Percentiles rank a stretch among this genome's conserved stretches.
phyloP scores from a whole-genome alignment of 768 basidiomycete species.

The Lyophyllum semitale region DNA sequence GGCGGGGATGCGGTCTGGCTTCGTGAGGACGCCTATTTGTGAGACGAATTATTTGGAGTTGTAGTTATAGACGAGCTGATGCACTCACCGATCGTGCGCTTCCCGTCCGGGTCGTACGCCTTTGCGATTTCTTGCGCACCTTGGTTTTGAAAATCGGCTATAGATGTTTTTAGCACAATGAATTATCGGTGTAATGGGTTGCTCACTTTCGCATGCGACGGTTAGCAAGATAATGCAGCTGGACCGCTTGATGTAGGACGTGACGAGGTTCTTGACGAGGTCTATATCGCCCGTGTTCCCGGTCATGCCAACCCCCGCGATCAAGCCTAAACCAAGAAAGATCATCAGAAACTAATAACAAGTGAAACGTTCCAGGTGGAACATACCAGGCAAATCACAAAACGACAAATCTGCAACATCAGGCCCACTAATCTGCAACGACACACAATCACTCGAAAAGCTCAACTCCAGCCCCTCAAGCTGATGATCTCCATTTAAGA shows the following conservation, averaged over 20 bases:
- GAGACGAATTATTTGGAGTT: neutral
- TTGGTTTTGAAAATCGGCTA: slow-evolving; percentile 83
- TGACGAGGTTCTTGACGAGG: slow-evolving; percentile 59
- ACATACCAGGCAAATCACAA: slow-evolving; percentile 59
- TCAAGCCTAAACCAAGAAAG: slow-evolving; percentile 44
- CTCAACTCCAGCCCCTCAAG: slow-evolving; percentile 24
- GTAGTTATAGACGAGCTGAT: neutral
- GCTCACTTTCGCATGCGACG: slow-evolving; percentile 65
- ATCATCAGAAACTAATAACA: neutral
- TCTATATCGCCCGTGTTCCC: slow-evolving; percentile 59
- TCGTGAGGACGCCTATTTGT: slow-evolving; percentile 65
- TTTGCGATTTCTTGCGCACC: slow-evolving; percentile 70
- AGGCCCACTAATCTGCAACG: slow-evolving; percentile 57
- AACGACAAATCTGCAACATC: slow-evolving; percentile 67
- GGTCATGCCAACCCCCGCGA: slow-evolving; percentile 51
- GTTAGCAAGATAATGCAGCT: slow-evolving; percentile 65
- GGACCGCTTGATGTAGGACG: slow-evolving; percentile 57
- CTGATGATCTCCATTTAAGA: slow-evolving; percentile 40
- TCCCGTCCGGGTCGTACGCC: slow-evolving; percentile 58
- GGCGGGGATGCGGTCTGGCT: slow-evolving; percentile 65
- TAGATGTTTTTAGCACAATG: neutral
- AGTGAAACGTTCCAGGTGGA: neutral
- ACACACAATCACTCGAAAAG: slow-evolving; percentile 61
- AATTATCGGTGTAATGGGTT: neutral
- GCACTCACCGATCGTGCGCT: slow-evolving; percentile 65